Base-by-base conservation (phyloP, 2,329 filamentous ascomycete genomes). In the Calonectria honghensis region DNA sequence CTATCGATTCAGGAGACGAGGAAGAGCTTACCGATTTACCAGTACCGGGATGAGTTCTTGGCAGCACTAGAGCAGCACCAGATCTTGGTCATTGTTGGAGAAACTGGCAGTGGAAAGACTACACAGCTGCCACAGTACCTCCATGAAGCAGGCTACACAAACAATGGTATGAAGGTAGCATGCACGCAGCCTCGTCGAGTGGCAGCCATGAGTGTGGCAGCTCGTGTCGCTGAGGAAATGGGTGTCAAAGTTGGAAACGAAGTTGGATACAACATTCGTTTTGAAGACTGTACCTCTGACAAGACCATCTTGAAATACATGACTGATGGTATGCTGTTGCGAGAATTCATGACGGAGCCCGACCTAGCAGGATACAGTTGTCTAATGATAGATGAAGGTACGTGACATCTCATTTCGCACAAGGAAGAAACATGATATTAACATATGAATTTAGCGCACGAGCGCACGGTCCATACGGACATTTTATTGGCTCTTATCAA, bases 131-230 rank as follows among this genome's bases (percentile, higher is more conserved):
- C 96, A 0, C 97, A 98, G 81, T 99, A 98, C 82, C 90, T 98
- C 0, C 94, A 97, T 80, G 96, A 98, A 84, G 95, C 95, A 0
- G 96, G 96, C 2, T 98, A 94, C 80, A 98, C 95, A 3, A 95
- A 96, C 82, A 90, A 91, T 29, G 95, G 94, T 7, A 89, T 94
- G 85, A 98, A 96, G 84, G 91, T 99, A 14, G 96, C 95, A 6
- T 98, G 96, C 81, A 99, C 97, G 0, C 97, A 99, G 78, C 97
- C 97, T 6, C 93, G 97, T 79, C 93, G 97, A 88, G 97, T 99
- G 14, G 97, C 97, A 4, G 97, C 97, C 37, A 98, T 98, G 96
- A 97, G 94, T 81, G 96, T 98, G 27, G 96, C 97, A n/a, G 93
- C 95, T 57, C 95, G 97, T 89, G 97, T 99, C 2, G 95, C 96